These are phyloP conservation scores for Drechslerella stenobrocha DNA, from an alignment of 2,329 filamentous ascomycete species.

Conservation along the genomic window DNA sequence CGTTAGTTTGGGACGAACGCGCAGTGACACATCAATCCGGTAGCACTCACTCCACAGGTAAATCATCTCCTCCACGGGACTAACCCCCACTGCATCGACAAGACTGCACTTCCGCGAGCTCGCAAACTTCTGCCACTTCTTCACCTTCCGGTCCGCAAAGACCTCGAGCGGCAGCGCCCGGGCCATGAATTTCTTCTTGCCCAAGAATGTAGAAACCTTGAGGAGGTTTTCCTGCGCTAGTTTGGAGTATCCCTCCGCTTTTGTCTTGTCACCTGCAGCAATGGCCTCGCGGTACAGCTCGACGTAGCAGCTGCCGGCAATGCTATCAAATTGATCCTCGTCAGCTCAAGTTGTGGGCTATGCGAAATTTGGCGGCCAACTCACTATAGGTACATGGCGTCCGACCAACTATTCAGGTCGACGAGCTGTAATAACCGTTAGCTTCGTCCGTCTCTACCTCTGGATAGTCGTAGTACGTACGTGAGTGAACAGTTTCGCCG, in stretches of 20 bases:
- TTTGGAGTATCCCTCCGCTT: constrained; percentile 54
- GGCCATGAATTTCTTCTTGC: constrained; percentile 87
- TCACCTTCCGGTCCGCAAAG: constrained; percentile 79
- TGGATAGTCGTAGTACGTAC: constrained; percentile 57
- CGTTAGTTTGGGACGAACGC: not conserved
- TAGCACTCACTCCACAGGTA: constrained; percentile 72
- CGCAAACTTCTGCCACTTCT: constrained; percentile 82
- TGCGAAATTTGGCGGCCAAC: not conserved
- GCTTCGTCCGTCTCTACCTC: not conserved
- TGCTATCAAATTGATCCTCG: constrained; percentile 55
- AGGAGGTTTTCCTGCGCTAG: constrained; percentile 69
- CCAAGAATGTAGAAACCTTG: constrained; percentile 72
- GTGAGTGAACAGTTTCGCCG: constrained; percentile 72
- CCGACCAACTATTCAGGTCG: constrained; percentile 87
- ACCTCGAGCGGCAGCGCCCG: constrained; percentile 85
- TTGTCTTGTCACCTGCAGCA: constrained; percentile 65
- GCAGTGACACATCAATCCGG: not conserved
- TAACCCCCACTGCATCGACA: constrained; percentile 77
- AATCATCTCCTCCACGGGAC: constrained; percentile 84
- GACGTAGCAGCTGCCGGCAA: constrained; percentile 75
- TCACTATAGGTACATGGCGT: constrained; percentile 79
- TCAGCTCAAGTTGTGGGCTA: not conserved
- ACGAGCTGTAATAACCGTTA: constrained; percentile 61
- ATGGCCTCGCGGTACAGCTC: constrained; percentile 73
- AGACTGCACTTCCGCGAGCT: constrained; percentile 69